Percentiles rank a stretch among this genome's conserved stretches.
Conservation (phyloP, 208 protist species). For the Wallacemonas rigidus region DNA sequence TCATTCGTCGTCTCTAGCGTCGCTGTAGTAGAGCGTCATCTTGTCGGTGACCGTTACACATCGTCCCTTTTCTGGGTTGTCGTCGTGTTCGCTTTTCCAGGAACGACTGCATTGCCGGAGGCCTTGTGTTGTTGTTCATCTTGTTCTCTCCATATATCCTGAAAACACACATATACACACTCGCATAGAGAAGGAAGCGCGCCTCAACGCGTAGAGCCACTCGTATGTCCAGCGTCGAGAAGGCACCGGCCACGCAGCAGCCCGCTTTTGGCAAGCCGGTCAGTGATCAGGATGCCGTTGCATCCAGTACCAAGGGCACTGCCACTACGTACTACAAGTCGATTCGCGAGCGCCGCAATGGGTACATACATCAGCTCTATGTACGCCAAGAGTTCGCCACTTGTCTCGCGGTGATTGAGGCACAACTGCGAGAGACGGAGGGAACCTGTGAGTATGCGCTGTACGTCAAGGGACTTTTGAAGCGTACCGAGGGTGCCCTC, state of each 20-base stretch:
- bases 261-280: not conserved
- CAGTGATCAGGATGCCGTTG: not conserved
- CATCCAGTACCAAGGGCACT: not conserved
- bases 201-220: not conserved
- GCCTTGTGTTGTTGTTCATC: too few species aligned
- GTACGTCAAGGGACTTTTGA: conserved; percentile 94
- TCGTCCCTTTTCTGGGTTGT: too few species aligned
- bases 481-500: conserved; percentile 90
- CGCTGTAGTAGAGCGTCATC: too few species aligned
- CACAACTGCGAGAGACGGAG: conserved; percentile 74
- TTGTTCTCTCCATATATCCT: too few species aligned
- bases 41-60: too few species aligned
- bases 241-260: not conserved
- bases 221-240: not conserved
- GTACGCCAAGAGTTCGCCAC: conserved; percentile 87
- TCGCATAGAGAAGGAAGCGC: not conserved
- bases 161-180: not conserved
- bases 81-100: too few species aligned
- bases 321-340: conserved; percentile 26
- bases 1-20: too few species aligned
- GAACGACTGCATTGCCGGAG: too few species aligned
- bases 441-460: conserved; percentile 91
- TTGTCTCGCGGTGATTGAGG: conserved; percentile 89
- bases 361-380: conserved; percentile 94
- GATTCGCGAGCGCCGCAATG: conserved; percentile 90